Percentiles rank a stretch among this genome's conserved stretches.
Conservation (phyloP, 2,329 filamentous ascomycete genomes). For the Ascochyta viciae-villosae region DNA sequence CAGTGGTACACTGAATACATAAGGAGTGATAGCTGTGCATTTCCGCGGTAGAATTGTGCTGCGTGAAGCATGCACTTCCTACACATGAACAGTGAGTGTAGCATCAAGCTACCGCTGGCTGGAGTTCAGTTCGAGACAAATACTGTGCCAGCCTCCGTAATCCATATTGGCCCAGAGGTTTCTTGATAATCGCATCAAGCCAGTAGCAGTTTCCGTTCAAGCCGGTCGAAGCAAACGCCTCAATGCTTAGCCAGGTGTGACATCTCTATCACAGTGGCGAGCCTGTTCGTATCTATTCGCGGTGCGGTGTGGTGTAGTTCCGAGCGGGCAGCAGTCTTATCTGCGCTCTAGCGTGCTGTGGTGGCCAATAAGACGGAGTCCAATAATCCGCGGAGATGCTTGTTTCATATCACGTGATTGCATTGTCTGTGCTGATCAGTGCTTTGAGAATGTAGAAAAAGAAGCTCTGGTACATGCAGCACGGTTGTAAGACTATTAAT, state of each 20-base stretch:
- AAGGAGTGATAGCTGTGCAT: neutral
- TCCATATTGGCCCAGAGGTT: too few relatives aligned
- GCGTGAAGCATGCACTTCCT: neutral
- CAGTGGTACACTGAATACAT: slow-evolving; percentile 7
- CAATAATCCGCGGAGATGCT: slow-evolving; percentile 14
- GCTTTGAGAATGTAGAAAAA: neutral
- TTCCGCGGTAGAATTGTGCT: neutral
- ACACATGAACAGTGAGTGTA: neutral
- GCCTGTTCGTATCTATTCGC: slow-evolving; percentile 13
- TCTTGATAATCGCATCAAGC: too few relatives aligned
- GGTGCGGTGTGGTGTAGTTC: slow-evolving; percentile 8
- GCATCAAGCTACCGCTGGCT: neutral
- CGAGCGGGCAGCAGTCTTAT: slow-evolving; percentile 10
- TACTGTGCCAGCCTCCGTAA: too few relatives aligned
- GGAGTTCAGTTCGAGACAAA: neutral
- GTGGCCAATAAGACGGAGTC: slow-evolving; percentile 1
- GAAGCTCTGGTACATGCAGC: neutral
- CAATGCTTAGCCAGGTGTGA: slow-evolving; percentile 13
- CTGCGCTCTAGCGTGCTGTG: neutral
- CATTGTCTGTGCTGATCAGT: neutral
- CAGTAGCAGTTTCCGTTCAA: neutral
- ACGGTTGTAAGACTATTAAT: neutral
- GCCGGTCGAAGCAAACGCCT: slow-evolving; percentile 17
- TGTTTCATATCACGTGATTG: slow-evolving; percentile 9
- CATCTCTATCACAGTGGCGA: slow-evolving; percentile 8